Evolutionary conservation across 306 rosid species (phyloP).

Genomic region (Phaseolus lunatus): DNA sequence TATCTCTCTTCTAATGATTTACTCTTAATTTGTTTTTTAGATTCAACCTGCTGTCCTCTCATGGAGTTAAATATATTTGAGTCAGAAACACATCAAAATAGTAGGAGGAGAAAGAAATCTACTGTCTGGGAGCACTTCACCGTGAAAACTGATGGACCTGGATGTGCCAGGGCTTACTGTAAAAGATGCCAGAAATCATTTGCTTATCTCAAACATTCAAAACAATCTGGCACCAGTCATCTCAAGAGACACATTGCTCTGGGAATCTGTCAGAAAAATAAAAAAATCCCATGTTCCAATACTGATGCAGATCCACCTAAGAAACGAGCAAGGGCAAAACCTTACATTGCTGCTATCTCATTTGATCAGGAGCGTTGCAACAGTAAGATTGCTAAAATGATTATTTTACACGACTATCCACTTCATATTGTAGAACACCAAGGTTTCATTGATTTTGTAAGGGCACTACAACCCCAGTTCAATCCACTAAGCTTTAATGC

Average conservation of each 20-base stretch:
- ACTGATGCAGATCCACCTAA: slow-evolving; percentile 53
- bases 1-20: slow-evolving; percentile 17
- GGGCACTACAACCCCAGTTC: slow-evolving; percentile 80
- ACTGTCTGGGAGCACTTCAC: slow-evolving; percentile 92
- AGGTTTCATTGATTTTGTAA: slow-evolving; percentile 72
- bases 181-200: slow-evolving; percentile 77
- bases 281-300: slow-evolving; percentile 35
- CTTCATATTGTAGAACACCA: slow-evolving; percentile 93
- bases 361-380: slow-evolving; percentile 77
- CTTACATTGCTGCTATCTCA: slow-evolving; percentile 50
- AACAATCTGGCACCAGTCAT: slow-evolving; percentile 93
- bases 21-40: slow-evolving; percentile 37
- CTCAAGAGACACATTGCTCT: slow-evolving; percentile 79
- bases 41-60: slow-evolving; percentile 39
- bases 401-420: slow-evolving; percentile 85
- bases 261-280: slow-evolving; percentile 73
- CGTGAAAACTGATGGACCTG: slow-evolving; percentile 61
- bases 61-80: slow-evolving; percentile 54
- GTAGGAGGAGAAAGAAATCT: slow-evolving; percentile 80
- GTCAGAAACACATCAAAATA: slow-evolving; percentile 55
- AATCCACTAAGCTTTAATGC: slow-evolving; percentile 58
- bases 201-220: slow-evolving; percentile 82
- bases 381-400: slow-evolving; percentile 77
- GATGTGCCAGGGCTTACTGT: slow-evolving; percentile 75
- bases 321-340: slow-evolving; percentile 57